Conservation (phyloP, 257 asterid genomes). For the Solanum chmielewskii region DNA sequence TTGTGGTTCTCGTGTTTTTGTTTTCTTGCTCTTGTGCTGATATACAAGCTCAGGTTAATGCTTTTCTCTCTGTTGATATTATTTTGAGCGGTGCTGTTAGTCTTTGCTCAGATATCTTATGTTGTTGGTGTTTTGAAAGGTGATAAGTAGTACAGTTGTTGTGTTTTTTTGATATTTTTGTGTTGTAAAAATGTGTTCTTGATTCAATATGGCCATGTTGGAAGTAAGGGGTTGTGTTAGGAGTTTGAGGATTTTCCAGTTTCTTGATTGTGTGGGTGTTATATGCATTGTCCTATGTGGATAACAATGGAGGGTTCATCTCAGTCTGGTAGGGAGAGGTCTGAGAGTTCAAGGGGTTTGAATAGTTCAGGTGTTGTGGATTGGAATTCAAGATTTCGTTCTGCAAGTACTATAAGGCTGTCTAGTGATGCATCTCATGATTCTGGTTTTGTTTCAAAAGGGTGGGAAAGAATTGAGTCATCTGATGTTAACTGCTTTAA, state of each 20-base stretch:
- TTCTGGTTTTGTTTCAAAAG: conserved; percentile 37
- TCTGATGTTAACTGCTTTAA: conserved; percentile 14
- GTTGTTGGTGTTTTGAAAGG: neutral
- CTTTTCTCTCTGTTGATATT: neutral
- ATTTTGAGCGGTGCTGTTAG: neutral
- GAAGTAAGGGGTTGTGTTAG: conserved; percentile 5
- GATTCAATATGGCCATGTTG: conserved; percentile 30
- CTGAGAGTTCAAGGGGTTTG: conserved; percentile 56
- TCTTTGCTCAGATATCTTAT: neutral
- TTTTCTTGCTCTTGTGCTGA: neutral
- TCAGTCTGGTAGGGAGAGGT: conserved; percentile 69
- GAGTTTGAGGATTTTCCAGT: conserved; percentile 9
- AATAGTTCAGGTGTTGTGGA: conserved; percentile 35
- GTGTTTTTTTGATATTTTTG: neutral
- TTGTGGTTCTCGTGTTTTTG: conserved; percentile 27
- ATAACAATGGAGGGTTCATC: conserved; percentile 78
- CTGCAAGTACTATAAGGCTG: conserved; percentile 8
- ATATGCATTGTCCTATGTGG: conserved; percentile 22
- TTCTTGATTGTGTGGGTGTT: conserved; percentile 2
- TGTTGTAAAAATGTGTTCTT: conserved; percentile 20
- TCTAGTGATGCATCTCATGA: conserved; percentile 38
- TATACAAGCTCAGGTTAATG: neutral
- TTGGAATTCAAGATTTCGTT: conserved; percentile 38
- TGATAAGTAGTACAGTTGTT: neutral
- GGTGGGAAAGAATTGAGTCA: conserved; percentile 25